These are phyloP conservation scores for Fraxinus baroniana DNA, from an alignment of 305 asterid species.

Conservation along the genomic window DNA sequence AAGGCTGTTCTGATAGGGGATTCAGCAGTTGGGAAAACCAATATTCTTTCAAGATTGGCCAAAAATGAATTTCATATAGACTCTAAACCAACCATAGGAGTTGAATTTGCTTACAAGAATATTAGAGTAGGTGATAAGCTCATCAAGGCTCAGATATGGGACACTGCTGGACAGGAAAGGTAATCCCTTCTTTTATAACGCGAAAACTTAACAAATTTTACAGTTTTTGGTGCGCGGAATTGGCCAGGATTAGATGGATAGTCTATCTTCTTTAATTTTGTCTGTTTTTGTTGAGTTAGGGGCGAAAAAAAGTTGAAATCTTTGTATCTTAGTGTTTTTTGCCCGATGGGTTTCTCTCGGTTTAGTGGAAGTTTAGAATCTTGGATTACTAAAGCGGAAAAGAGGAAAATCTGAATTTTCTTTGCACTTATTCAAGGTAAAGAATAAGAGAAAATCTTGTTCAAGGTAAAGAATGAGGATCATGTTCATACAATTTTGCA, in stretches of 20 bases:
- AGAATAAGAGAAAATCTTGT: neutral
- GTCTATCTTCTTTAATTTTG: neutral
- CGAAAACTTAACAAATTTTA: neutral
- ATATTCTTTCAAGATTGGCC: slow-evolving; percentile 65
- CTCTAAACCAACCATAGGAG: slow-evolving; percentile 88
- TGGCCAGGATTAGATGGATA: neutral
- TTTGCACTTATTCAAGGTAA: neutral
- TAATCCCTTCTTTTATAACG: slow-evolving; percentile 3
- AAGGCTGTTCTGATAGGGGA: slow-evolving; percentile 84
- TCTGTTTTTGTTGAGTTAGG: neutral
- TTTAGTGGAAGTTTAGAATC: neutral
- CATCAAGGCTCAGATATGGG: slow-evolving; percentile 93
- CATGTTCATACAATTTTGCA: neutral
- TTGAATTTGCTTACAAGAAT: slow-evolving; percentile 78
- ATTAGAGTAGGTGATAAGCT: slow-evolving; percentile 66
- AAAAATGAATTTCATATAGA: slow-evolving; percentile 64
- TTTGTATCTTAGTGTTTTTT: neutral
- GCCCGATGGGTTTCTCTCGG: neutral
- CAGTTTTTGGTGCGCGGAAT: neutral
- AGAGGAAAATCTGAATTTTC: neutral
- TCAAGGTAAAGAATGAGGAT: neutral
- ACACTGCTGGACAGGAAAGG: slow-evolving; percentile 96
- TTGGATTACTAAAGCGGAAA: neutral
- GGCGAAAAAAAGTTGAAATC: neutral
- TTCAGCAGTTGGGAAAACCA: slow-evolving; percentile 80